Evolutionary conservation across 2,329 filamentous ascomycete genomes (phyloP), one percentile per base, ranked within the genome.

Genomic region (Trichoderma koningii): DNA sequence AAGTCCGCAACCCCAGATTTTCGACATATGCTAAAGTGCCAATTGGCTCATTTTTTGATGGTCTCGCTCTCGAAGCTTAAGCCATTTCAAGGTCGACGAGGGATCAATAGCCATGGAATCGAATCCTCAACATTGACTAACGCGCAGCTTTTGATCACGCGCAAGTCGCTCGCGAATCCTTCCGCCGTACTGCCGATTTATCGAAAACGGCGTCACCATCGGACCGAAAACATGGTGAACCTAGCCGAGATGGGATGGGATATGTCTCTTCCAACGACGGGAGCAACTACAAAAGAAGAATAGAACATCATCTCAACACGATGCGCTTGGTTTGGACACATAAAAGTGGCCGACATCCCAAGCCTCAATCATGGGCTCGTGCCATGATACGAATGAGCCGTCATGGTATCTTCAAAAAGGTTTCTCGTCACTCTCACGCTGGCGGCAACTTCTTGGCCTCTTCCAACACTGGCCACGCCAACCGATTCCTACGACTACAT

Each of bases 401-500:
- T 5, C 15, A 60, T 60, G 44, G 6, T 9, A 9, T 1, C 26
- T 59, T 19, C 12, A 23, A 50, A 15, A 2, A 41, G 30, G 10
- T 1, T 34, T 10, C 28, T 10, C 45, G 56, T 12, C 56, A 15
- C 28, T 26, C 30, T 50, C 14, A 28, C 17, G 30, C 44, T 60
- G 44, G n/a, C 7, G 12, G 12, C 7, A 1, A 9, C 7, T 1
- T 1, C 45, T 14, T 19, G 38, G 7, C 34, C 45, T 3, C 44
- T 26, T 12, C 56, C n/a, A 14, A 38, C 19, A 17, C 19, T 41
- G 44, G 56, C 44, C 12, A 5, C 44, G 28, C 6, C 9, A 17
- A 28, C 21, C n/a, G 26, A 38, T 48, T 38, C 55, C 12, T 69
- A 69, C 55, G 72, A 74, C 15, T 70, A 73, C 48, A 63, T 73